phyloP scores from a whole-genome alignment of 2,329 filamentous ascomycete genomes.

The Monosporascus sp. region DNA sequence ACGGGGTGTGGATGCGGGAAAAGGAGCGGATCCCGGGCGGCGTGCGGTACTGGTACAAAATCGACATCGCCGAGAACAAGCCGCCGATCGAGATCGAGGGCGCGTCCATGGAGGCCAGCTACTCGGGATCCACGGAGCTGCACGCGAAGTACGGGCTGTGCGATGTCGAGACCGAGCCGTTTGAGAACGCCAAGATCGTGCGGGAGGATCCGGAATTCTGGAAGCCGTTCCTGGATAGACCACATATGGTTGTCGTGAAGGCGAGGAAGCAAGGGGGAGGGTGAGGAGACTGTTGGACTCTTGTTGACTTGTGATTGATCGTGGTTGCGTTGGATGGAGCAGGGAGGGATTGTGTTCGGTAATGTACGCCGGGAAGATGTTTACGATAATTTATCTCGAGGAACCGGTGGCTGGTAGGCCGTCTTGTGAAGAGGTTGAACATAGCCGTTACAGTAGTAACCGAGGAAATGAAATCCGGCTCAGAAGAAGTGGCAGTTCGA shows the following conservation, averaged over 20 bases:
- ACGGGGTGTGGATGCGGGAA: slow-evolving; percentile 11
- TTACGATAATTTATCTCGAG: no score
- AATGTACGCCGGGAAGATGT: no score
- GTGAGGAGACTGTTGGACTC: no score
- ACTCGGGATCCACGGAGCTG: slow-evolving; percentile 18
- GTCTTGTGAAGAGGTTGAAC: no score
- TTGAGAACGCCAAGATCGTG: slow-evolving; percentile 14
- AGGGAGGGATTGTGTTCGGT: no score
- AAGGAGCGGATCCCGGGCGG: slow-evolving; percentile 15
- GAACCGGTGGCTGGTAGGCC: no score
- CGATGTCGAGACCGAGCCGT: slow-evolving; percentile 15
- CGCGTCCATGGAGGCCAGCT: slow-evolving; percentile 16
- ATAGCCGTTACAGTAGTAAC: no score
- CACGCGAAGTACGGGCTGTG: slow-evolving; percentile 16
- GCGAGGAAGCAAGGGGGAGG: slow-evolving; percentile 9
- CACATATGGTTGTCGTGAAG: slow-evolving; percentile 13
- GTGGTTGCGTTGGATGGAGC: no score
- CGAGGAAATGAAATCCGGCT: no score
- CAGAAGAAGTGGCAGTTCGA: no score
- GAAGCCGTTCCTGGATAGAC: slow-evolving; percentile 17
- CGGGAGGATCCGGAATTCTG: slow-evolving; percentile 17
- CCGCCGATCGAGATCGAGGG: slow-evolving; percentile 13
- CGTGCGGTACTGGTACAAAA: slow-evolving; percentile 12
- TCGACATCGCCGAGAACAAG: background rate
- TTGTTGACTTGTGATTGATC: no score